Evolutionary conservation across 306 rosid species (phyloP), one percentile per base, ranked within the genome.

Genomic region (Argentina anserina): DNA sequence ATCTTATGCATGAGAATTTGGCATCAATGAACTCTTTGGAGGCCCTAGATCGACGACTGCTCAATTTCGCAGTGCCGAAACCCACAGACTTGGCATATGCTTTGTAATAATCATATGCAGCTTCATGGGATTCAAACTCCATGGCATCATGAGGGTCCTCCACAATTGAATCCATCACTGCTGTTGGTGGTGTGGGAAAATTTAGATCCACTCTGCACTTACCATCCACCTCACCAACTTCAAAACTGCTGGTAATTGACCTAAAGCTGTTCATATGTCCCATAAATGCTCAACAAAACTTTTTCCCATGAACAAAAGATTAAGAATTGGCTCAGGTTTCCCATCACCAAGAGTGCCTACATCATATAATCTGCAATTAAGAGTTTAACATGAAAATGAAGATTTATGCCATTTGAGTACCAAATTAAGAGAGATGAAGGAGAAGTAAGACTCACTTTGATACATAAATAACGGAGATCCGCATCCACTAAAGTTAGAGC

Each of bases 1-100:
- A 76, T 37, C 80, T 62, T 28, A 76, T 76, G 65, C 80, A 76
- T 11, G 80, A 76, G 37, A 76, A 76, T 40, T 76, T 76, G 60
- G 80, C 80, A 76, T 76, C 80, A 69, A 76, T 76, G 50, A 76
- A 76, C 3, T 76, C 80, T 70, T 36, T 70, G 42, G 80, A 69
- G 4, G 75, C 80, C 73, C 80, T 69, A 14, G 80, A 76, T 7
- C 80, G 75, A 25, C 80, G 80, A 17, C 80, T 76, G 64, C 80
- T 76, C 71, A 76, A 28, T 64, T 76, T 76, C 18, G 75, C 71
- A 46, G 80, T 76, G 70, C 80, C 80, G 60, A 76, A 76, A 36
- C 80, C 80, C 26, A 62, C 71, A 4, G 80, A 69, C 65, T 76
- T 76, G 70, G 80, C 80, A 26, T 76, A 76, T 1, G 73, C 70